Base-by-base conservation (phyloP, 371 early-diverging fungal genomes). In the Mucor velutinosus region DNA sequence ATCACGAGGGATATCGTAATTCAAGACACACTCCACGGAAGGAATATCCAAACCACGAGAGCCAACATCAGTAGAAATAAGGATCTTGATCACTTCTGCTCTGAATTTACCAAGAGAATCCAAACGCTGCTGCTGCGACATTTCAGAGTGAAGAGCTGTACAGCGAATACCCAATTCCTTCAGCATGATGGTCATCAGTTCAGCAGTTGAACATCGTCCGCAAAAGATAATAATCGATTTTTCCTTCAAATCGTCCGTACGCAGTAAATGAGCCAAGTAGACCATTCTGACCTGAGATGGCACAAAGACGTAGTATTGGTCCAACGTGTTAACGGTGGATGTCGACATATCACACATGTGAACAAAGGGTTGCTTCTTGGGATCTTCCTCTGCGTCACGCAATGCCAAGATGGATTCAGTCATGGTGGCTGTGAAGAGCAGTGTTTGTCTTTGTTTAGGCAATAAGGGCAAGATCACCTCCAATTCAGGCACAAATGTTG, bases 11-110 rank as follows among this genome's bases (percentile, higher is more conserved):
- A 99, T 84, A 76, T 99, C 98, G 78, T 93, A 98, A 71, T 99
- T 99, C 62, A 99, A 78, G 7, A 99, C 99, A 51, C 94, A 75
- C 64, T 96, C 89, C 7, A 99, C 99, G 0, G 92, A 85, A 12
- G 98, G 97, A 66, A 99, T 99, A 89, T 99, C 99, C 55, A 99
- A 84, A 79, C 99, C 99, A 86, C 99, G 91, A 79, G 93, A 92
- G 47, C 95, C 99, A 14, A 99, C 99, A 79, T 99, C 99, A 0
- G 99, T 99, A 14, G 98, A 94, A 23, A 99, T 88, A 60, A 99
- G 79, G 10, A 98, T 88, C 30, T 87, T 89, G 21, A 93, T 88
- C 7, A 92, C 90, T 58, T 91, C 92, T 32, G 93, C 87, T 62
- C 93, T 94, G 84, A 99, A 99, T 81, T 92, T 93, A 30, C 93